phyloP scores from a whole-genome alignment of 768 basidiomycete genomes.

The Grammothele lineata region DNA sequence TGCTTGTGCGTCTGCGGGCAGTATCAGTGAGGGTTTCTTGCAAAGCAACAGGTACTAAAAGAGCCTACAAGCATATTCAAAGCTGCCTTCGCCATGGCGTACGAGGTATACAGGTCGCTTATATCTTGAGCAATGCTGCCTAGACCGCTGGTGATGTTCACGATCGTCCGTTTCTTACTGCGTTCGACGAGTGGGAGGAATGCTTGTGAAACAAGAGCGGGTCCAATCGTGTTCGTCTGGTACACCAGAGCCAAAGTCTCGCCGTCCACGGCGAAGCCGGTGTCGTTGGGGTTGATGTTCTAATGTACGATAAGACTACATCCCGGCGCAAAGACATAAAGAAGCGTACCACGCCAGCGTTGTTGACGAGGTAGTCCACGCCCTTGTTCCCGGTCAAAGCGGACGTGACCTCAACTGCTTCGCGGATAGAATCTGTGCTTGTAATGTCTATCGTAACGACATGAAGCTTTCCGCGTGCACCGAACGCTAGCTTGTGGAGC shows the following conservation, averaged over 20 bases:
- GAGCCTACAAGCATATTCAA: conserved; percentile 34
- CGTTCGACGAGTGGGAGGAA: conserved; percentile 32
- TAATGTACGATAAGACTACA: too few species aligned
- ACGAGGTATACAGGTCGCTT: conserved; percentile 22
- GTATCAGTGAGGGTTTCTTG: neutral
- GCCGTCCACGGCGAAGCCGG: too few species aligned
- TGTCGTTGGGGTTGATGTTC: too few species aligned
- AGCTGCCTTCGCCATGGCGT: conserved; percentile 33
- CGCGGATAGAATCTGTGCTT: conserved; percentile 22
- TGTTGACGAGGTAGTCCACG: conserved; percentile 37
- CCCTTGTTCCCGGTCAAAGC: conserved; percentile 25
- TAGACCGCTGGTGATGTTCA: conserved; percentile 30
- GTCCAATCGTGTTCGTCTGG: conserved; percentile 31
- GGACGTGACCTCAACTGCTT: conserved; percentile 17
- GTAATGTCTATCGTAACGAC: conserved; percentile 30
- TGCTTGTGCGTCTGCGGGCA: conserved; percentile 14
- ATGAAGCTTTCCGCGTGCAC: conserved; percentile 27
- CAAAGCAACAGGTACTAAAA: neutral
- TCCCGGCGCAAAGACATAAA: too few species aligned
- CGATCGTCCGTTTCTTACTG: conserved; percentile 26
- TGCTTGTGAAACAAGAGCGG: conserved; percentile 29
- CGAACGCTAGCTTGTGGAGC: conserved; percentile 16
- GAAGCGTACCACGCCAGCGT: conserved; percentile 34
- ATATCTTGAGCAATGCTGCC: conserved; percentile 28
- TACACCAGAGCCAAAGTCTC: too few species aligned